Evolutionary conservation across 495 filamentous ascomycete species (phyloP).

Genomic region (Daldinia concentrica): DNA sequence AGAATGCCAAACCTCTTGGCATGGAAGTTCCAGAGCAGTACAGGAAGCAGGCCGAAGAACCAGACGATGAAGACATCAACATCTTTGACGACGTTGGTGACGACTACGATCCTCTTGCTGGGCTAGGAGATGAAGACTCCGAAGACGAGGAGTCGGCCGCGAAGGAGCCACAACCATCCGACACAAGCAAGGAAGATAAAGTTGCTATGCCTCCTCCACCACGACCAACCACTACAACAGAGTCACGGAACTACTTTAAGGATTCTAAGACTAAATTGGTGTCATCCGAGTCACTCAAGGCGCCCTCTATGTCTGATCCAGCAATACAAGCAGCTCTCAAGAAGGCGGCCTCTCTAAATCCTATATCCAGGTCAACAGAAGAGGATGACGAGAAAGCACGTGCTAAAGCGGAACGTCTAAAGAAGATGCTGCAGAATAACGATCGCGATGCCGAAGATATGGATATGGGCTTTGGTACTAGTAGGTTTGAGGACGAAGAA

Average conservation of each 20-base stretch:
- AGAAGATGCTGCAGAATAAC: slow-evolving; percentile 76
- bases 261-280: slow-evolving; percentile 57
- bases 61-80: slow-evolving; percentile 69
- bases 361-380: slow-evolving; percentile 55
- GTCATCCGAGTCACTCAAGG: slow-evolving; percentile 57
- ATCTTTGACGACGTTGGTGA: slow-evolving; percentile 90
- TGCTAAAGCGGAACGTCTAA: slow-evolving; percentile 69
- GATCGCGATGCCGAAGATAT: slow-evolving; percentile 91
- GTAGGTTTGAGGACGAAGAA: slow-evolving; percentile 80
- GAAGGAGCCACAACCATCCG: slow-evolving; percentile 45
- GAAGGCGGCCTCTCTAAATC: slow-evolving; percentile 79
- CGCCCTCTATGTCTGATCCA: slow-evolving; percentile 73
- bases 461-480: slow-evolving; percentile 92
- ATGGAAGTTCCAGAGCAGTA: slow-evolving; percentile 78
- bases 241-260: slow-evolving; percentile 69
- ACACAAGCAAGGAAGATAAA: slow-evolving; percentile 41
- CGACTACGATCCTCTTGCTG: slow-evolving; percentile 89
- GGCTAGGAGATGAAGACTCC: slow-evolving; percentile 65
- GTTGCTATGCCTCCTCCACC: slow-evolving; percentile 57
- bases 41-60: slow-evolving; percentile 59
- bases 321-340: slow-evolving; percentile 83
- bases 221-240: slow-evolving; percentile 40
- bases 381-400: slow-evolving; percentile 53
- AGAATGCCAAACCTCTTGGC: slow-evolving; percentile 72
- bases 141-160: slow-evolving; percentile 58